A percentile compares a stretch with the other conserved stretches of the same genome.
phyloP scores from a whole-genome alignment of 805 yeast genomes.

The Debaryomyces hansenii region DNA sequence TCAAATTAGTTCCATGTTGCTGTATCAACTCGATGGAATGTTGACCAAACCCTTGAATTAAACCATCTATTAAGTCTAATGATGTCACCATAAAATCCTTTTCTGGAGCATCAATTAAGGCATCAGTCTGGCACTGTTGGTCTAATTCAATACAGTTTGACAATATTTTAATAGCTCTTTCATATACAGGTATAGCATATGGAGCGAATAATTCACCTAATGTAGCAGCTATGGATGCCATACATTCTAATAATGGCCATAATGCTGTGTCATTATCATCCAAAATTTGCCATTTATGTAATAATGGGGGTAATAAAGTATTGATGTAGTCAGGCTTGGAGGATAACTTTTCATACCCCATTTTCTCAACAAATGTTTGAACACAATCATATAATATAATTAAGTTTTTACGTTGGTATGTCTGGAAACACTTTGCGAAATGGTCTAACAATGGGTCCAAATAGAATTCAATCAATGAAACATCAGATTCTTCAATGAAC shows the following conservation, averaged over 20 bases:
- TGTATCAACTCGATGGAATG: conserved; percentile 58
- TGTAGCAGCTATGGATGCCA: conserved; percentile 87
- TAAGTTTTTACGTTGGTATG: conserved; percentile 80
- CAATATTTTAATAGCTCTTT: conserved; percentile 71
- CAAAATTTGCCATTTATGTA: conserved; percentile 75
- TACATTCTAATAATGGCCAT: conserved; percentile 91
- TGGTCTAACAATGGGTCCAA: conserved; percentile 66
- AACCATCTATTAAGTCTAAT: conserved; percentile 86
- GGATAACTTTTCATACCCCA: conserved; percentile 55
- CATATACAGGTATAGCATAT: conserved; percentile 83
- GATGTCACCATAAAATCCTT: conserved; percentile 89
- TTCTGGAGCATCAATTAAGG: conserved; percentile 74
- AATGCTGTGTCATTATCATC: conserved; percentile 78
- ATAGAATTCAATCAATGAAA: conserved; percentile 59
- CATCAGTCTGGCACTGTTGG: conserved; percentile 62
- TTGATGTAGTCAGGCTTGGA: conserved; percentile 59
- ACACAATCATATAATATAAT: conserved; percentile 85
- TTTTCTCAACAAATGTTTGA: conserved; percentile 81
- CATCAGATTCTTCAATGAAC: conserved; percentile 75
- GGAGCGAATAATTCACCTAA: conserved; percentile 84
- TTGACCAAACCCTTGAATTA: conserved; percentile 81
- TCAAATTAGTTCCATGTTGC: conserved; percentile 39
- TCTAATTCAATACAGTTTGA: conserved; percentile 67
- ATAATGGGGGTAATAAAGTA: conserved; percentile 74
- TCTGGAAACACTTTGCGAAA: conserved; percentile 69